Base-by-base conservation (phyloP, 495 filamentous ascomycete species). In the Staphylotrichum longicolle region DNA sequence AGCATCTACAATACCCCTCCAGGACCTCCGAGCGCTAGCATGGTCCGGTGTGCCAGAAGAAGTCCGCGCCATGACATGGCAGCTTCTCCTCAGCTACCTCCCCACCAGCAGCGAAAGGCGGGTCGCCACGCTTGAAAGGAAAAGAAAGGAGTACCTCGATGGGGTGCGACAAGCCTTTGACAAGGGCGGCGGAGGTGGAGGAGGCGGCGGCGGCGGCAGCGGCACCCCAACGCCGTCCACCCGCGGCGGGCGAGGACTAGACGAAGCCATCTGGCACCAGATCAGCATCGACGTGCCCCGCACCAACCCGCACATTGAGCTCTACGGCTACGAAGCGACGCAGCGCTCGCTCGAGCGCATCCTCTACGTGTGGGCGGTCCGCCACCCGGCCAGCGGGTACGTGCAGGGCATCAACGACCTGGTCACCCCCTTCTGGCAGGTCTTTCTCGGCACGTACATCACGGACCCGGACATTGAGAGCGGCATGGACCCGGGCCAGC, bases 381-480 rank as follows among this genome's bases (percentile, higher is more conserved):
- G 94, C 47, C 94, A 98, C 79, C 94, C 94, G 8, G 94, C 94
- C 5, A 96, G 91, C 70, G 94, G 94, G 42, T 98, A 98, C 73
- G 94, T 98, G 0, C 94, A 98, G 74, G 94, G 94, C 52, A 98
- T 98, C 72, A 98, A 98, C 72, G 94, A 98, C 73, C 85, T 98
- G 33, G 93, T 96, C 3, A 96, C 93, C 8, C 94, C 94, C 10
- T 98, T 98, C 72, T 98, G 91, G 86, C 91, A 98, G 72, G 92
- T 96, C 3, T 98, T 98, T 68, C 79, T 98, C 9, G 94, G 91
- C 27, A 85, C 86, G 39, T 98, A 98, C 69, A 96, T 98, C 62
- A 92, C 91, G 4, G 91, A 95, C 66, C 83, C 86, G n/a, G 87
- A 97, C 68, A 88, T 97, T 48, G 92, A 95, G 74, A 86, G 83